Percentiles rank a stretch among this genome's conserved stretches.
These are phyloP conservation scores for Nicotiana undulata DNA, from an alignment of 257 asterid species.

Conservation along the genomic window DNA sequence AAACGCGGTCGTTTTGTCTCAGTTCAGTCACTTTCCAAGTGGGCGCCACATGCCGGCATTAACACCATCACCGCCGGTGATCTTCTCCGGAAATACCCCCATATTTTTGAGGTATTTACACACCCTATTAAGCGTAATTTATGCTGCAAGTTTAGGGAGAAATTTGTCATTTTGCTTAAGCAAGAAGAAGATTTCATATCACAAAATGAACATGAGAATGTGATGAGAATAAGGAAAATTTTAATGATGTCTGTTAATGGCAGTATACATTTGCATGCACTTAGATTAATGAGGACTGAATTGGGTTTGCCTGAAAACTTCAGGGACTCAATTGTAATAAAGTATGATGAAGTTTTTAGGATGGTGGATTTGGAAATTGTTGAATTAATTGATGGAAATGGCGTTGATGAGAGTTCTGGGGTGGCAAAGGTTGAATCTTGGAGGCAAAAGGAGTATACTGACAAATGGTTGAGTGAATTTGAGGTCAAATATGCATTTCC, in stretches of 20 bases:
- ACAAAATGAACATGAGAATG: slow-evolving; percentile 32
- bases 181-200: slow-evolving; percentile 30
- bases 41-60: slow-evolving; percentile 61
- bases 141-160: slow-evolving; percentile 54
- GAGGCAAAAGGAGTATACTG: slow-evolving; percentile 66
- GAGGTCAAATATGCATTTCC: slow-evolving; percentile 85
- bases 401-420: slow-evolving; percentile 4
- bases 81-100: slow-evolving; percentile 70
- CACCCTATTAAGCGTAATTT: slow-evolving; percentile 46
- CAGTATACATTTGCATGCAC: slow-evolving; percentile 67
- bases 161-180: slow-evolving; percentile 38
- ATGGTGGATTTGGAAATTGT: slow-evolving; percentile 58
- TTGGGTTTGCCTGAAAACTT: slow-evolving; percentile 74
- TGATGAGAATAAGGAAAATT: slow-evolving; percentile 47
- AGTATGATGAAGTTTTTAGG: slow-evolving; percentile 40
- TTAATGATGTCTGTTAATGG: slow-evolving; percentile 72
- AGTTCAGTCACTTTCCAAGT: slow-evolving; percentile 56
- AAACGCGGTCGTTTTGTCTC: slow-evolving; percentile 67
- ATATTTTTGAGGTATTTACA: slow-evolving; percentile 69
- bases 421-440: slow-evolving; percentile 70
- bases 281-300: slow-evolving; percentile 67
- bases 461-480: slow-evolving; percentile 84
- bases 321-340: slow-evolving; percentile 44
- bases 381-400: slow-evolving; percentile 39
- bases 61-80: slow-evolving; percentile 45